Evolutionary conservation across 2,329 filamentous ascomycete species (phyloP), one percentile per base, ranked within the genome.

Genomic region (Paecilomyces niveus): DNA sequence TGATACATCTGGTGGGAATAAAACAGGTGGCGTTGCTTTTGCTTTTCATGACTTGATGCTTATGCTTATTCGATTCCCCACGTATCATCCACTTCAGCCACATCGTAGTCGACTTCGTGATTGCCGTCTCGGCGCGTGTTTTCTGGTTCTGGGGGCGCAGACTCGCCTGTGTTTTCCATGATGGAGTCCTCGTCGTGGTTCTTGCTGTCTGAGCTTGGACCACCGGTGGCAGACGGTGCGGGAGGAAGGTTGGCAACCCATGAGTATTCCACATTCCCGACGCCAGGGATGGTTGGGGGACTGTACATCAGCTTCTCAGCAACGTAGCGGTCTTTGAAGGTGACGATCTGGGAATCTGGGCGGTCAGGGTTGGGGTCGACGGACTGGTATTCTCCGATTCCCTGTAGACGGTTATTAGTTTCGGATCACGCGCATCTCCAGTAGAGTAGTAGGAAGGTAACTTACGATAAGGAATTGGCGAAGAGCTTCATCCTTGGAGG

Each of bases 221-320:
- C 58, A n/a, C 62, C 55, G 24, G 62, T 56, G 71, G 64, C 1
- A 61, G 57, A 26, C 62, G 32, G 10, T 63, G 56, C 35, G 70
- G 64, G 3, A 69, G 71, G 1, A 69, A 70, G 29, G 2, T 75
- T 76, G 35, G 76, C 69, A n/a, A 82, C 71, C 84, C 84, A 86
- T 2, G 75, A 72, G 50, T 85, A 71, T 53, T 85, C 80, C 26
- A 84, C 75, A 51, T 81, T 78, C 29, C 81, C 82, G 6, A 84
- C 73, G 2, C 77, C 74, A 0, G 81, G 81, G 54, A 85, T 81
- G 4, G 74, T 68, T 58, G 72, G 69, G 0, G 76, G 66, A 8
- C 78, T 72, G 59, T 77, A 76, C 67, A 82, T 76, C 62, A 83
- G 81, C 61, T 77, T 80, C 65, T 86, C 83, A 3, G 82, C 84